Base-by-base conservation (phyloP, 495 filamentous ascomycete species). In the Evernia prunastri region DNA sequence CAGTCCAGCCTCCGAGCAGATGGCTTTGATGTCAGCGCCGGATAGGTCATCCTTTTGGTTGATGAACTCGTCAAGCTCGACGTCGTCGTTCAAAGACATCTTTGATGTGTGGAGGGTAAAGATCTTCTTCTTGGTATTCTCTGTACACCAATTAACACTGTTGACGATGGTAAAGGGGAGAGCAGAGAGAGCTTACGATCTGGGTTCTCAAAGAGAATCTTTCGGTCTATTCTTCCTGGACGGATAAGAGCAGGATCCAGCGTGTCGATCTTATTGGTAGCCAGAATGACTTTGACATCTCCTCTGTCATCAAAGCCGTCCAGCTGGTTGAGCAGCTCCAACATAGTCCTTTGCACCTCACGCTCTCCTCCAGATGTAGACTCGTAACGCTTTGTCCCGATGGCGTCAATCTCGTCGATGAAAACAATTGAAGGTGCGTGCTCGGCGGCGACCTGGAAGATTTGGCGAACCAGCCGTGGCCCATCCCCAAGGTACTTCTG, bases 51-150 rank as follows among this genome's bases (percentile, higher is more conserved):
- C 94, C 80, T 99, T 99, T 79, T 96, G 92, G 69, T 85, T 91
- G 72, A 99, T 96, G 74, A 99, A 97, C 77, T 99, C 94, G 68
- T 97, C 94, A 54, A 99, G 82, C 67, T 99, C 94, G 56, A 99
- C 94, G 70, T 99, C 94, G 67, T 89, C 85, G 72, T 88, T 89
- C 51, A 97, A 84, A 18, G 89, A 95, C 94, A 99, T 99, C 84
- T 99, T 99, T 70, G 89, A 92, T 23, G 94, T 99, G 78, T 99
- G 94, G n/a, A 99, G 86, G 31, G 87, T 90, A 78, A 99, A 99
- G 72, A 99, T 99, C 86, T 98, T 99, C 80, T 92, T 91, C 83
- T 99, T 99, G 60, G 94, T 99, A 76, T 91, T 92, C 83, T 97
- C 86, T 89, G 67, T 49, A 54, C 36, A 53, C 67, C 36, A 31